Conservation (phyloP, 441 rosid species). For the Arabidopsis lyrata region DNA sequence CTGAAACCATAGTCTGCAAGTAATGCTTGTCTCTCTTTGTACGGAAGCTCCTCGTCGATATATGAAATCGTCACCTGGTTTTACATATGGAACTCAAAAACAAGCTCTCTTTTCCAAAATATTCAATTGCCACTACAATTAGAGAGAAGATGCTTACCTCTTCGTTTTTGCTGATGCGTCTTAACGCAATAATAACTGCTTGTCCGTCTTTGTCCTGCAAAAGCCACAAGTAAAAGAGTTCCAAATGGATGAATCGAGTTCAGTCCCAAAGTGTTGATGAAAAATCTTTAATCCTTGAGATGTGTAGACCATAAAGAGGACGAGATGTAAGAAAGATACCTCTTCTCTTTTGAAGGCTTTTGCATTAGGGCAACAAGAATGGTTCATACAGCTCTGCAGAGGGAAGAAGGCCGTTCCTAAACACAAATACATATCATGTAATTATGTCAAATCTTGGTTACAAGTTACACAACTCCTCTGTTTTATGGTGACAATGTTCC, state of each 20-base stretch:
- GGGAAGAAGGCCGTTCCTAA: conserved; percentile 92
- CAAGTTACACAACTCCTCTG: neutral
- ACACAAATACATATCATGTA: too few species aligned
- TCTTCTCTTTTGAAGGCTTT: conserved; percentile 93
- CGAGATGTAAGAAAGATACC: conserved; percentile 45
- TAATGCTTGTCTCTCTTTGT: conserved; percentile 67
- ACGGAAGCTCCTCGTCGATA: conserved; percentile 75
- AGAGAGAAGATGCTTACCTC: conserved; percentile 57
- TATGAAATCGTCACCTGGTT: conserved; percentile 84
- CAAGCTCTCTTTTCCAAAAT: neutral
- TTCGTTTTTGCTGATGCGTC: conserved; percentile 69
- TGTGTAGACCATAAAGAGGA: neutral
- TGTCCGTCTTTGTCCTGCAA: conserved; percentile 87
- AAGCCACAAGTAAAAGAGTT: conserved; percentile 22
- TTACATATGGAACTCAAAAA: conserved; percentile 11
- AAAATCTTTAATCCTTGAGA: neutral
- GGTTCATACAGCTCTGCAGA: conserved; percentile 90
- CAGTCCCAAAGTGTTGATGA: conserved; percentile 4
- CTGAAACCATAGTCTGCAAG: conserved; percentile 88
- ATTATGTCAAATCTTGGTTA: conserved; percentile 11
- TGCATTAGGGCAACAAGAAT: conserved; percentile 86
- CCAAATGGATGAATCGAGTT: conserved; percentile 6
- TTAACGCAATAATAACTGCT: conserved; percentile 73
- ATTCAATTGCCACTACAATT: neutral
- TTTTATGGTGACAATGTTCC: neutral